Conservation (phyloP, 129 eudicot species). For the Escallonia herrerae region DNA sequence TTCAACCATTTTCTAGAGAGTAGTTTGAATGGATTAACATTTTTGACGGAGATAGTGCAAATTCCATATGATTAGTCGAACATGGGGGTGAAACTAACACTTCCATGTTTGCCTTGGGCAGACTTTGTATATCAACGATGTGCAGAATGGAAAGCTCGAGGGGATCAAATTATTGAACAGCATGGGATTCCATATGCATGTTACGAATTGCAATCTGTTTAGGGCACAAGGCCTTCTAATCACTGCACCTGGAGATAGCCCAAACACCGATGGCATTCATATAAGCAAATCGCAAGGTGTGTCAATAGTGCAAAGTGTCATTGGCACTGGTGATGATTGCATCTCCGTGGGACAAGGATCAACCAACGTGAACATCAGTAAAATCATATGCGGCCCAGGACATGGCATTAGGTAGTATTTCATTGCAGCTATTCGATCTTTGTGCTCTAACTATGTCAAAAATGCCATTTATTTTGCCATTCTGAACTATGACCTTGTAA, state of each 20-base stretch:
- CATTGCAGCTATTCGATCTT: too few relatives aligned
- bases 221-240: constrained; percentile 21
- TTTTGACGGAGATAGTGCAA: too few relatives aligned
- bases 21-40: too few relatives aligned
- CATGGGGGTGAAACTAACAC: background rate
- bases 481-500: too few relatives aligned
- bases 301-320: constrained; percentile 13
- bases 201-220: constrained; percentile 17
- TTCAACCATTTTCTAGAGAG: too few relatives aligned
- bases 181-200: constrained; percentile 57
- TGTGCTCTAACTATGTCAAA: too few relatives aligned
- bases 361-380: constrained; percentile 28
- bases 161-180: constrained; percentile 24
- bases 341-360: constrained; percentile 51
- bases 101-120: constrained; percentile 15
- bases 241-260: constrained; percentile 38
- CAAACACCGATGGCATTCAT: constrained; percentile 62
- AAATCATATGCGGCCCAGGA: constrained; percentile 57
- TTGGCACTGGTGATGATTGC: constrained; percentile 61
- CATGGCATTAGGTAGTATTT: constrained; percentile 51
- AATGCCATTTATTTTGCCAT: too few relatives aligned
- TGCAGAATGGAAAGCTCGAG: constrained; percentile 25
- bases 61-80: background rate
- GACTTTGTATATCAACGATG: constrained; percentile 31
- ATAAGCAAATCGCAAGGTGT: constrained; percentile 32